Percentiles rank a stretch among this genome's conserved stretches.
Evolutionary conservation across 371 early-diverging fungal species (phyloP).

Genomic region (Rhizopus arrhizus): DNA sequence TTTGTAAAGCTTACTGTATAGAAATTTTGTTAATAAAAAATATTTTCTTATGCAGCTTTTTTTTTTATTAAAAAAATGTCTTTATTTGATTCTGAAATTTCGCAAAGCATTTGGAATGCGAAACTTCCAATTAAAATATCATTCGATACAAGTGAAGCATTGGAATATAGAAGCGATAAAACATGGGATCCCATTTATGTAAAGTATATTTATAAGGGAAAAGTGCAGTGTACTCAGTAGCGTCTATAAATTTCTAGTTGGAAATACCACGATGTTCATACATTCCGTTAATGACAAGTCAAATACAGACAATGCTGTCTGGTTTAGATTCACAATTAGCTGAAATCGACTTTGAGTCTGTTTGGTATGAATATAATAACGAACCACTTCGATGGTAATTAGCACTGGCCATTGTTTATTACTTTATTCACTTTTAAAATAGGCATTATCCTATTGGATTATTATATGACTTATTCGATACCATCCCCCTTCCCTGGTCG

Average conservation of each 20-base stretch:
- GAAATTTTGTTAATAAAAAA: not conserved
- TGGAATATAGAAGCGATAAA: conserved; percentile 27
- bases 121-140: conserved; percentile 59
- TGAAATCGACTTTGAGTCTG: conserved; percentile 34
- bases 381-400: conserved; percentile 73
- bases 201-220: conserved; percentile 14
- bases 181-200: conserved; percentile 56
- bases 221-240: no score
- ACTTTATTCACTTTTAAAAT: not conserved
- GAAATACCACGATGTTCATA: conserved; percentile 67
- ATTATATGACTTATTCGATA: conserved; percentile 56
- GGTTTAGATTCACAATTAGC: conserved; percentile 44
- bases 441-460: conserved; percentile 84
- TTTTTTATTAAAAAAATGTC: conserved; percentile 14
- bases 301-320: conserved; percentile 50
- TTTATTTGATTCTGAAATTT: conserved; percentile 29
- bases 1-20: conserved; percentile 44
- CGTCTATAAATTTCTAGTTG: conserved; percentile 32
- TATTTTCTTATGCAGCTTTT: not conserved
- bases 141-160: conserved; percentile 44
- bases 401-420: not conserved
- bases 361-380: conserved; percentile 69
- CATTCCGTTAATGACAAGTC: conserved; percentile 58
- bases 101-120: conserved; percentile 58
- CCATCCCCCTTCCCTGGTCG: conserved; percentile 60